Percentiles rank a stretch among this genome's conserved stretches.
phyloP scores from a whole-genome alignment of 2,329 filamentous ascomycete genomes.

The Thelonectria blattea region DNA sequence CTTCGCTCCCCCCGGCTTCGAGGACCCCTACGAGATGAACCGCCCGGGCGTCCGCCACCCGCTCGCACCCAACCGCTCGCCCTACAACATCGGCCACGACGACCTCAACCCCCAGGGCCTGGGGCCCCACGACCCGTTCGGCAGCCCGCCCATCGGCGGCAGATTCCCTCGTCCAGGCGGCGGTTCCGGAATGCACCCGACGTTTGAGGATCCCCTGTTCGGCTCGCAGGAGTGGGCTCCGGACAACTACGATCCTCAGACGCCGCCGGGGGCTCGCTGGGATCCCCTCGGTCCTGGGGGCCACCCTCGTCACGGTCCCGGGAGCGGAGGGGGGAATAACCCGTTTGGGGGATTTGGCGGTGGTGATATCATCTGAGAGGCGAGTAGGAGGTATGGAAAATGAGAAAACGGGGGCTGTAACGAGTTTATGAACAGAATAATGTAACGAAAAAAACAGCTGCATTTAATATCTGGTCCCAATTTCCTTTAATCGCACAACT shows the following conservation, averaged over 20 bases:
- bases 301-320: slow-evolving; percentile 53
- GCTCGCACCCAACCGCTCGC: slow-evolving; percentile 54
- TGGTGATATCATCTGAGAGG: slow-evolving; percentile 40
- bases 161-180: slow-evolving; percentile 64
- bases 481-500: background rate
- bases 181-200: slow-evolving; percentile 90
- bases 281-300: slow-evolving; percentile 81
- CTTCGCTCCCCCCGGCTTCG: slow-evolving; percentile 87
- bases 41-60: slow-evolving; percentile 53
- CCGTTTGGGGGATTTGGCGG: slow-evolving; percentile 49
- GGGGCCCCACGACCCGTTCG: slow-evolving; percentile 82
- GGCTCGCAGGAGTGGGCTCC: slow-evolving; percentile 48
- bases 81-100: slow-evolving; percentile 78
- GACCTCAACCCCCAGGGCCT: slow-evolving; percentile 88
- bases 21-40: slow-evolving; percentile 88
- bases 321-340: slow-evolving; percentile 46
- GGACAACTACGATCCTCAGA: slow-evolving; percentile 64
- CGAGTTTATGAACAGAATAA: slow-evolving; percentile 6
- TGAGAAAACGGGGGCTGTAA: background rate
- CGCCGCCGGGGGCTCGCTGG: slow-evolving; percentile 88
- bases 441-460: slow-evolving; percentile 13
- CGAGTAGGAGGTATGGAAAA: too few relatives aligned
- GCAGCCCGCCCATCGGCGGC: slow-evolving; percentile 69
- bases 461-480: background rate
- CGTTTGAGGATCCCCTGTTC: slow-evolving; percentile 90